A percentile compares a stretch with the other conserved stretches of the same genome.
Evolutionary conservation across 768 basidiomycete species (phyloP).

Genomic region (Leccinum subtestaceum): DNA sequence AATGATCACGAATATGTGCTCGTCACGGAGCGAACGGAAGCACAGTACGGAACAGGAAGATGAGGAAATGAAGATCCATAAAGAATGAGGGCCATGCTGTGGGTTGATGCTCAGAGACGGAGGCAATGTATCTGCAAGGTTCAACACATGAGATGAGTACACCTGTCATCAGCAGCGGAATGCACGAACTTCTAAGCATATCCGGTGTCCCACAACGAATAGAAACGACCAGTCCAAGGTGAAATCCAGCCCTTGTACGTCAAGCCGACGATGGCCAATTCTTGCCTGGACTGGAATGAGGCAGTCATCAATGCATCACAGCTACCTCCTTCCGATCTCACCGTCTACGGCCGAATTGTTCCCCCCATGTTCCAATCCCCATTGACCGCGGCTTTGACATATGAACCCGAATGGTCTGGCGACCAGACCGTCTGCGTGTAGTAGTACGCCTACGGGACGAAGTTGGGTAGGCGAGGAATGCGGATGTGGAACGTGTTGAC

Average conservation of each 20-base stretch:
- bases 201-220: conserved; percentile 98
- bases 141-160: conserved; percentile 1
- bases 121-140: conserved; percentile 77
- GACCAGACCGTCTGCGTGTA: background rate
- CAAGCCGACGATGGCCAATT: conserved; percentile 62
- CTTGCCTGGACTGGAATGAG: too few relatives aligned
- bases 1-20: conserved; percentile 98
- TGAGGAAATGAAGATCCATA: conserved; percentile 97
- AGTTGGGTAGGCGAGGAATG: too few relatives aligned
- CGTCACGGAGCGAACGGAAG: conserved; percentile 92
- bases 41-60: conserved; percentile 92
- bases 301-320: too few relatives aligned
- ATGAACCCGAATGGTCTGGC: too few relatives aligned
- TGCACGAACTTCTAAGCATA: conserved; percentile 89
- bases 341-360: background rate
- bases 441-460: too few relatives aligned
- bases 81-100: conserved; percentile 99
- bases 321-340: background rate
- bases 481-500: too few relatives aligned
- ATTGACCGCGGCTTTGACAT: too few relatives aligned
- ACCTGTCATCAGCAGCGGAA: background rate
- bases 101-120: conserved; percentile 98
- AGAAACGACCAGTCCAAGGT: conserved; percentile 99
- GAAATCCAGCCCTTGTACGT: conserved; percentile 96
- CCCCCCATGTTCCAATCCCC: too few relatives aligned